These are phyloP conservation scores for Magnaporthiopsis poae DNA, from an alignment of 2,329 filamentous ascomycete species.

Conservation along the genomic window DNA sequence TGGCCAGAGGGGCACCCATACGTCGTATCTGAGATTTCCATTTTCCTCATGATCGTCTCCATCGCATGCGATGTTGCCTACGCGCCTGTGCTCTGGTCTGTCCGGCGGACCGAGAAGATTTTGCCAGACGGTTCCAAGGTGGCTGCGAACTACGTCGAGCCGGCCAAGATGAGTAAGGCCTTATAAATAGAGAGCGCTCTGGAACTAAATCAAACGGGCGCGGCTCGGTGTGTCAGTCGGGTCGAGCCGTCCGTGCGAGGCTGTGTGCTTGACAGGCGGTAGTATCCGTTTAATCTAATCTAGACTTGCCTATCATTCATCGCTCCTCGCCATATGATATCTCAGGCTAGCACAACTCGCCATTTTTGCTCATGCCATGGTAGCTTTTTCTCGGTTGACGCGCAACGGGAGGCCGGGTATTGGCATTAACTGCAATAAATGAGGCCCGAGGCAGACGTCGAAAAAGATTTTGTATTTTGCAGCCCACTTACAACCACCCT, in stretches of 20 bases:
- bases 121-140: constrained; percentile 2
- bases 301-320: too few relatives aligned
- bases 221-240: neutral
- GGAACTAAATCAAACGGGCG: neutral
- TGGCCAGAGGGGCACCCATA: constrained; percentile 43
- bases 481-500: too few relatives aligned
- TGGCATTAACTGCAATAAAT: too few relatives aligned
- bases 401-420: too few relatives aligned
- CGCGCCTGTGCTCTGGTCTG: neutral
- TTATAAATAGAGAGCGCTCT: neutral
- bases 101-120: neutral
- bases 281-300: too few relatives aligned
- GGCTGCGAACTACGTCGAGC: neutral
- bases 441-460: too few relatives aligned
- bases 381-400: too few relatives aligned
- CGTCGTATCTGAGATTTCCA: constrained; percentile 30
- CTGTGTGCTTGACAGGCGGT: too few relatives aligned
- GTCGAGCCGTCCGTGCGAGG: neutral
- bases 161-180: neutral
- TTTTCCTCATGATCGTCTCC: constrained; percentile 32
- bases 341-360: too few relatives aligned
- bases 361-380: too few relatives aligned
- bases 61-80: constrained; percentile 36
- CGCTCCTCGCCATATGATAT: neutral
- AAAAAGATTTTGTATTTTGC: too few relatives aligned